Percentiles rank a stretch among this genome's conserved stretches.
Conservation (phyloP, 257 asterid species). For the Rauvolfia tetraphylla region DNA sequence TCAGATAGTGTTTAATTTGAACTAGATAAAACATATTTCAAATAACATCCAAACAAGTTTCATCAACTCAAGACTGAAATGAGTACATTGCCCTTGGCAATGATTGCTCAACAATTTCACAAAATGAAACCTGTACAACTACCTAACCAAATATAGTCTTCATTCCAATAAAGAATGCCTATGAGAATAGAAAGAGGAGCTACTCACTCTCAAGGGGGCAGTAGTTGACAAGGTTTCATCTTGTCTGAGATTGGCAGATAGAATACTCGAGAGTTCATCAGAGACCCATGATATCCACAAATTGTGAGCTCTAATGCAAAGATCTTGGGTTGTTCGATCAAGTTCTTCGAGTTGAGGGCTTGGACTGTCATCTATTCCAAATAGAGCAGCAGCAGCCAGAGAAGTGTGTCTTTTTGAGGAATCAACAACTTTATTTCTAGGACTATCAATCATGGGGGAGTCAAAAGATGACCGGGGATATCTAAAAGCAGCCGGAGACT, state of each 20-base stretch:
- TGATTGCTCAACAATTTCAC: background rate
- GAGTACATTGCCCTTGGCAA: background rate
- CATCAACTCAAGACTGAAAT: background rate
- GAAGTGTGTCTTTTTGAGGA: constrained; percentile 68
- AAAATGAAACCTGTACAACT: background rate
- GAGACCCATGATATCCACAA: constrained; percentile 91
- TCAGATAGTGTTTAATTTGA: background rate
- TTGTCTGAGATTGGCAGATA: constrained; percentile 56
- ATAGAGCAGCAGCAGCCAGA: constrained; percentile 60
- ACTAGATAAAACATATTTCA: background rate
- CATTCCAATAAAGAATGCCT: background rate
- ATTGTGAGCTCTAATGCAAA: constrained; percentile 75
- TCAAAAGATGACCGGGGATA: constrained; percentile 39
- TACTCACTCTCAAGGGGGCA: constrained; percentile 73
- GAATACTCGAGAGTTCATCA: constrained; percentile 63
- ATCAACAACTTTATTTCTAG: constrained; percentile 59
- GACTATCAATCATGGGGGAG: constrained; percentile 46
- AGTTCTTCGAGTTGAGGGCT: constrained; percentile 90
- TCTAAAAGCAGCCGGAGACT: constrained; percentile 40
- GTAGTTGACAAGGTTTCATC: constrained; percentile 83
- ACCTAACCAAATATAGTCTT: background rate
- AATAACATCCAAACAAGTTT: background rate
- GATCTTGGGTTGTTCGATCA: constrained; percentile 64
- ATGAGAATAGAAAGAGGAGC: background rate
- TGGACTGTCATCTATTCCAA: constrained; percentile 65